These are phyloP conservation scores for Magnolia sinica DNA, from an alignment of 164 flowering plant species.

Conservation along the genomic window DNA sequence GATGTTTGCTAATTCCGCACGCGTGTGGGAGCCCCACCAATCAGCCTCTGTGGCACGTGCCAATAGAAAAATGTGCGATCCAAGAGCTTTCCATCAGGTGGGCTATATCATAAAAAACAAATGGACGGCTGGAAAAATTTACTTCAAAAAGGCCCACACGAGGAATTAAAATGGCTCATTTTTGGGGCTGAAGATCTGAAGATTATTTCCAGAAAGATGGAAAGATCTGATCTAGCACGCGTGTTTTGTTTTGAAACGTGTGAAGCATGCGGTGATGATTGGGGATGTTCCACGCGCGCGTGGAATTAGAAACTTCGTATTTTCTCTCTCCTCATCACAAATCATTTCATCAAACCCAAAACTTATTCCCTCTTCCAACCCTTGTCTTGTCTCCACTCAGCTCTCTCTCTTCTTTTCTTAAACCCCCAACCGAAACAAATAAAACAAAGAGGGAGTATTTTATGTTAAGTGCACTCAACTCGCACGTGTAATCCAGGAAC, in stretches of 20 bases:
- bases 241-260: too few relatives aligned
- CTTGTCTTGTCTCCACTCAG: slow-evolving; percentile 33
- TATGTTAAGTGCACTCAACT: background rate
- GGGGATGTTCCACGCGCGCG: background rate
- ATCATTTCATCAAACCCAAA: slow-evolving; percentile 28
- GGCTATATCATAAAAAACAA: too few relatives aligned
- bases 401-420: slow-evolving; percentile 9
- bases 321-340: slow-evolving; percentile 15
- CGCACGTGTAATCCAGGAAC: background rate
- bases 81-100: too few relatives aligned
- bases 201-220: too few relatives aligned
- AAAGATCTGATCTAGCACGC: too few relatives aligned
- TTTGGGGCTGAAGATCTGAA: too few relatives aligned
- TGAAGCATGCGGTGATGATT: background rate
- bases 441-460: background rate
- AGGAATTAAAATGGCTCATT: too few relatives aligned
- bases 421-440: background rate
- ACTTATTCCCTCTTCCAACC: slow-evolving; percentile 28
- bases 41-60: too few relatives aligned
- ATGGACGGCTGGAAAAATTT: too few relatives aligned
- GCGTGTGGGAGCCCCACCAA: background rate
- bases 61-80: too few relatives aligned
- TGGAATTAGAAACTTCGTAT: background rate
- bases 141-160: too few relatives aligned
- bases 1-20: background rate